phyloP scores from a whole-genome alignment of 495 filamentous ascomycete species.

The Penicillium alfredii region DNA sequence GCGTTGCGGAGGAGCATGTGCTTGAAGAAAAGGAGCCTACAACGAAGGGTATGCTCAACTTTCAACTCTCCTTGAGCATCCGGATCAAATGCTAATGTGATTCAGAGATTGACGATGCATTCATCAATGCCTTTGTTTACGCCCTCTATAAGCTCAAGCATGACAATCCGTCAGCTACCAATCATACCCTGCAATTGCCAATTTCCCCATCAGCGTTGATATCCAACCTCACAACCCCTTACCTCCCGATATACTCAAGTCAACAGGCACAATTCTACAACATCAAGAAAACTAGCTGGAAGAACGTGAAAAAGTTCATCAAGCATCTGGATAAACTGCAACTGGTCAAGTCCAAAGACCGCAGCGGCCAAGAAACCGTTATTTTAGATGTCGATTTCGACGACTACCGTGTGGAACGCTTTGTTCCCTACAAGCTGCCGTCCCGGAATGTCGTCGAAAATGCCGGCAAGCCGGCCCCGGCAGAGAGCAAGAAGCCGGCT shows the following conservation, averaged over 20 bases:
- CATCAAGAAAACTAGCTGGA: constrained; percentile 73
- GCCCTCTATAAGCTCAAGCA: constrained; percentile 54
- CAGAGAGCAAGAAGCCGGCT: constrained; percentile 38
- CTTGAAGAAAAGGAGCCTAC: constrained; percentile 46
- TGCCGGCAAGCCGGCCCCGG: constrained; percentile 24
- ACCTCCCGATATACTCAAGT: constrained; percentile 54
- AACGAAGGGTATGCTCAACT: constrained; percentile 43
- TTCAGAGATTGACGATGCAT: constrained; percentile 63
- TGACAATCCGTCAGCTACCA: constrained; percentile 38
- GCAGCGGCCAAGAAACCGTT: constrained; percentile 58
- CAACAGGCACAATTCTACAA: constrained; percentile 53
- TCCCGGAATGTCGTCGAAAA: constrained; percentile 32
- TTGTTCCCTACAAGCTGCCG: constrained; percentile 60
- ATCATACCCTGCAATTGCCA: constrained; percentile 54
- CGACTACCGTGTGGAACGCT: constrained; percentile 47
- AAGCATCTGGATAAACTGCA: constrained; percentile 61
- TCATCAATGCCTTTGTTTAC: constrained; percentile 63
- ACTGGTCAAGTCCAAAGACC: constrained; percentile 60
- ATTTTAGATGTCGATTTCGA: constrained; percentile 63
- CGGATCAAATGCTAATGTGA: constrained; percentile 13
- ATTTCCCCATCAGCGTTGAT: constrained; percentile 61
- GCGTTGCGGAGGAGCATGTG: constrained; percentile 13
- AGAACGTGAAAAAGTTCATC: constrained; percentile 69
- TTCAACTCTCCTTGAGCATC: not conserved
- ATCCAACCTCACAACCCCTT: constrained; percentile 60